Conservation (phyloP, 2,329 filamentous ascomycete genomes). For the Sordariomycetes sp. region DNA sequence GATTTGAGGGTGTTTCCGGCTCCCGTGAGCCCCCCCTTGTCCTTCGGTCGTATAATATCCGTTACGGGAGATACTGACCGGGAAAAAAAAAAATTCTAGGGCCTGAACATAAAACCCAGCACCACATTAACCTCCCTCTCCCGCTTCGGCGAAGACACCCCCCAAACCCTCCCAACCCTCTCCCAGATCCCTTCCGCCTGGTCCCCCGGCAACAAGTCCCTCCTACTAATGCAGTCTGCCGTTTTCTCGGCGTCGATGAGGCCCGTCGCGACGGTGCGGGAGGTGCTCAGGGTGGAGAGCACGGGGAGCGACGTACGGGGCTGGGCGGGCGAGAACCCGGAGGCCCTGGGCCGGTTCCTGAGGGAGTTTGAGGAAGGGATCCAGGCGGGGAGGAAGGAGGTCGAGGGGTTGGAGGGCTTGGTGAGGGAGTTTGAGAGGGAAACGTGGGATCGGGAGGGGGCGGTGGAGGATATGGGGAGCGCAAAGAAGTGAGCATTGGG, state of each 20-base stretch:
- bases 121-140: neutral
- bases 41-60: neutral
- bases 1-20: neutral
- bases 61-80: neutral
- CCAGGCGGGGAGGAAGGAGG: constrained; percentile 47
- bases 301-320: neutral
- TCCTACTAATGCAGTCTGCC: neutral
- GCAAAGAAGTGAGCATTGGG: constrained; percentile 2
- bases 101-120: neutral
- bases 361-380: constrained; percentile 39
- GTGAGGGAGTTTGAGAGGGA: constrained; percentile 52
- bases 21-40: neutral
- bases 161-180: neutral
- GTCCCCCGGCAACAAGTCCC: neutral
- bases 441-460: constrained; percentile 62
- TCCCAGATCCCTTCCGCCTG: neutral
- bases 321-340: neutral
- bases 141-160: neutral
- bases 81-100: neutral
- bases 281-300: neutral
- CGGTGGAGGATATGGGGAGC: constrained; percentile 54
- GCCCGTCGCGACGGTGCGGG: constrained; percentile 5
- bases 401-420: constrained; percentile 37
- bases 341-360: constrained; percentile 35
- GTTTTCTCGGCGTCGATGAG: constrained; percentile 1